Evolutionary conservation across 164 flowering plant genomes (phyloP), one percentile per base, ranked within the genome.

Genomic region (Macadamia tetraphylla): DNA sequence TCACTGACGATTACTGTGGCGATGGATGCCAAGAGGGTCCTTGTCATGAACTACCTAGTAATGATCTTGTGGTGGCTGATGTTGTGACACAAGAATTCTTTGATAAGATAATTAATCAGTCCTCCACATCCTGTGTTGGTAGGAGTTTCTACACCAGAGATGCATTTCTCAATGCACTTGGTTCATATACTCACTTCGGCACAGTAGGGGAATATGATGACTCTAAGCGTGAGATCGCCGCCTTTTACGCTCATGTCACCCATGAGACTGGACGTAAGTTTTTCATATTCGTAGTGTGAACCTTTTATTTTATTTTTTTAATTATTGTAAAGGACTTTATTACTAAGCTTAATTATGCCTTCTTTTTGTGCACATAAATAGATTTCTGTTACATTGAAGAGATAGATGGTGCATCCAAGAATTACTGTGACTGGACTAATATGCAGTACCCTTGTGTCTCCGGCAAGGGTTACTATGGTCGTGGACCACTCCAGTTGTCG

Each of bases 221-320:
- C 62, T 75, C 85, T 30, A 88, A 74, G 78, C 78, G 89, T 1
- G 96, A 88, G 71, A 81, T 88, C 35, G 92, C 96, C 0, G 96
- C 92, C 0, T 82, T 84, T 76, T 89, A 23, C 23, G 23, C 23
- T 23, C 23, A 23, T 23, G 23, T 23, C 23, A 23, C 23, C 23
- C 23, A 23, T 23, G 23, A 23, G 23, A 23, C 23, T 23, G 23
- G 23, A 23, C 23, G 23, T 23, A 23, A 23, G 23, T 23, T 23
- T 23, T 23, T 23, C 23, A 23, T 23, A 23, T 23, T 23, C 23
- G 23, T 23, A 23, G 23, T 23, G 23, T 23, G 23, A 23, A 23
- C 23, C 23, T 23, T 23, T 23, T 23, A 23, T 23, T 23, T 23
- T 23, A 0, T 0, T 23, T 23, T 23, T 23, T 23, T 23, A 23